Percentiles rank a stretch among this genome's conserved stretches.
These are phyloP conservation scores for Beauveria medogensis DNA, from an alignment of 2,329 filamentous ascomycete species.

Conservation along the genomic window DNA sequence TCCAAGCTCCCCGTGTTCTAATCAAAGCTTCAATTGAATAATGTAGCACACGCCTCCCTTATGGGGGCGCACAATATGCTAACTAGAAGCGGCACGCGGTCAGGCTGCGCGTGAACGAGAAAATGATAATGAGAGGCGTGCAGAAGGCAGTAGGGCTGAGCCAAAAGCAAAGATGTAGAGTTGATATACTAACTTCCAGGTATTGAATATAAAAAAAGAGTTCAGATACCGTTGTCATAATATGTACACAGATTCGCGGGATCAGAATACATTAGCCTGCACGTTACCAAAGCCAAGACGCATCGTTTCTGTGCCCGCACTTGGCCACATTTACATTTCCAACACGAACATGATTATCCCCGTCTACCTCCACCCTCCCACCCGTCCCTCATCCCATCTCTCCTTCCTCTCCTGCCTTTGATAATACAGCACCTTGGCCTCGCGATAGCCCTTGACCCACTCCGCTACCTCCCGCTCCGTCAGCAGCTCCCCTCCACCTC, in stretches of 20 bases:
- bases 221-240: neutral
- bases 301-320: neutral
- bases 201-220: neutral
- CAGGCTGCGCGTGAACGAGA: neutral
- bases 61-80: neutral
- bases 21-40: neutral
- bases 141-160: neutral
- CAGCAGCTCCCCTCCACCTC: slow-evolving; percentile 30
- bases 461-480: slow-evolving; percentile 77
- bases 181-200: neutral
- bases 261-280: neutral
- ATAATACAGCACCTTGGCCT: slow-evolving; percentile 71
- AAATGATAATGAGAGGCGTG: neutral
- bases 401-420: slow-evolving; percentile 79
- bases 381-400: slow-evolving; percentile 90
- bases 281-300: neutral
- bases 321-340: too few relatives aligned
- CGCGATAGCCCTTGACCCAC: slow-evolving; percentile 75
- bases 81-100: neutral
- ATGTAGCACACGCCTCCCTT: neutral
- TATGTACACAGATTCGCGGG: neutral
- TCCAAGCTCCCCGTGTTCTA: neutral
- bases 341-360: neutral
- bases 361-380: slow-evolving; percentile 80
- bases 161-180: neutral